Base-by-base conservation (phyloP, 495 filamentous ascomycete species). In the Aspergillus campestris region DNA sequence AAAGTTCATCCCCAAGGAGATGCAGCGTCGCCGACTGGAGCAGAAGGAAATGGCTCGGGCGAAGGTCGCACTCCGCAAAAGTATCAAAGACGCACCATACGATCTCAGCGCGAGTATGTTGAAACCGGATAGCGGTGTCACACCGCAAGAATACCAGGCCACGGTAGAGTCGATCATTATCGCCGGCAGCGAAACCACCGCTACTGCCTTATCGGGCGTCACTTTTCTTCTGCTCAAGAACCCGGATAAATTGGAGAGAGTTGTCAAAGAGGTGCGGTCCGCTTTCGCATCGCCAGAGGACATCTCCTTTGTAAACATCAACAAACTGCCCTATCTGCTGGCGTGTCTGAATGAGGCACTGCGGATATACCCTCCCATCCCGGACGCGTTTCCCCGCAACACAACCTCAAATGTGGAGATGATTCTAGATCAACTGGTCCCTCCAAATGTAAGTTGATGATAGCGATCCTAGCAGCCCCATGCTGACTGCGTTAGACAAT, bases 101-200 rank as follows among this genome's bases (percentile, higher is more conserved):
- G 44, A 46, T 31, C 13, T 46, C 7, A 37, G 38, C 15, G 12
- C 44, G 11, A 46, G 39, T 24, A 43, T 3, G 13, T 31, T 24
- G 12, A 31, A 31, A 1, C 27, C 31, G 8, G 30, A 47, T 10
- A 38, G 39, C 5, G 43, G 34, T 3, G 33, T 53, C 8, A 30
- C 46, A 1, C 14, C 8, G 3, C 3, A 11, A 0, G 51, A 53
- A 30, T 41, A 45, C 11, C 18, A 34, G 10, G 14, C 34, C 11
- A 53, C 47, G 24, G 42, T 31, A 4, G 10, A 31, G 30, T 5
- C 40, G 7, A 37, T 69, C 10, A 60, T 70, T 24, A 38, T 65
- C 8, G 66, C 66, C 10, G 79, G 78, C 7, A 78, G 72, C 50
- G 80, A 83, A 51, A 82, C 79, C 0, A 73, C 74, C 6, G 79